A percentile compares a stretch with the other conserved stretches of the same genome.
Evolutionary conservation across 371 early-diverging fungal genomes (phyloP).

Genomic region (Saksenaea oblongispora): DNA sequence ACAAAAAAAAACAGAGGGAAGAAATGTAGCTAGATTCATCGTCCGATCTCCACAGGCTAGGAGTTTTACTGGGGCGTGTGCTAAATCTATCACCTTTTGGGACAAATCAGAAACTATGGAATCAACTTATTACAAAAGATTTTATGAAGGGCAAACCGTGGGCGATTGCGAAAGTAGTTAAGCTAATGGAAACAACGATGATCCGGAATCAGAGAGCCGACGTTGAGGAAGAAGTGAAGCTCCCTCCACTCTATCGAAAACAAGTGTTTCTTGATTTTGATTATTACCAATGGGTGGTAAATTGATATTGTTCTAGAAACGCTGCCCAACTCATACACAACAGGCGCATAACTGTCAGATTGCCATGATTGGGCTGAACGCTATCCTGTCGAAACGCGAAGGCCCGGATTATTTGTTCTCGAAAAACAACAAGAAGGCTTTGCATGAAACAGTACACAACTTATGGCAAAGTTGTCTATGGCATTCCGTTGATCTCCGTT

Average conservation of each 20-base stretch:
- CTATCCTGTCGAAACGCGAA: constrained; percentile 58
- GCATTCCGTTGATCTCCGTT: constrained; percentile 42
- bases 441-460: constrained; percentile 62
- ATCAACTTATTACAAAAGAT: constrained; percentile 33
- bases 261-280: constrained; percentile 59
- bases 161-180: constrained; percentile 37
- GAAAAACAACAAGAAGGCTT: constrained; percentile 51
- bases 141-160: constrained; percentile 43
- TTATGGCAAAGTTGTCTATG: constrained; percentile 67
- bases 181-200: constrained; percentile 64
- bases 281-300: constrained; percentile 56
- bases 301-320: background rate
- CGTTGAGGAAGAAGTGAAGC: constrained; percentile 53
- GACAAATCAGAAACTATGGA: constrained; percentile 40
- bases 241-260: constrained; percentile 64
- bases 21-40: constrained; percentile 9
- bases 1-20: background rate
- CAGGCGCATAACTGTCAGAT: constrained; percentile 65
- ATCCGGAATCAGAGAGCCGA: constrained; percentile 62
- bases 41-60: constrained; percentile 47
- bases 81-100: constrained; percentile 56
- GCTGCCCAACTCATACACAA: background rate
- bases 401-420: constrained; percentile 77
- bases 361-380: constrained; percentile 67
- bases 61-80: constrained; percentile 46